phyloP scores from a whole-genome alignment of 1,284 basidiomycete species.

The Puccinia polysora region DNA sequence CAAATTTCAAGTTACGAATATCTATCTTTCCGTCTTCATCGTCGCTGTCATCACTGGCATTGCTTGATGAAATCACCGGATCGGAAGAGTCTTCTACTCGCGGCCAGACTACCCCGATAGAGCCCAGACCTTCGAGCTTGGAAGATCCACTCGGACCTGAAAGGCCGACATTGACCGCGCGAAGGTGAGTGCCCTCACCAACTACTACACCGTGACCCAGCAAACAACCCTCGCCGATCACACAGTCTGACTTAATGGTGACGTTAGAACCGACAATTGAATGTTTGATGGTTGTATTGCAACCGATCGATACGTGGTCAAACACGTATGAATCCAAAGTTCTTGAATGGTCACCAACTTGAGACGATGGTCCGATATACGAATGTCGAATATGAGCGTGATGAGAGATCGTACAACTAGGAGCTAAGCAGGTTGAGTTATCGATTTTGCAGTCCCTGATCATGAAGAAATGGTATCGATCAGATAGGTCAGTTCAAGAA shows the following conservation, averaged over 20 bases:
- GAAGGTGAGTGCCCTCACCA: slow-evolving; percentile 44
- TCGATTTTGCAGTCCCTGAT: slow-evolving; percentile 16
- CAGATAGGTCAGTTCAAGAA: no score
- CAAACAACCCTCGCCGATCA: slow-evolving; percentile 67
- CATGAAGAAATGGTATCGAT: no score
- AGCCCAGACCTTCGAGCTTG: slow-evolving; percentile 47
- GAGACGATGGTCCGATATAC: slow-evolving; percentile 58
- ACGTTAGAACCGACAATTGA: slow-evolving; percentile 75
- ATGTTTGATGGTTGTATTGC: slow-evolving; percentile 51
- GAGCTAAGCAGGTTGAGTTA: slow-evolving; percentile 20
- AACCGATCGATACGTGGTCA: slow-evolving; percentile 61
- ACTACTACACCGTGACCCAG: slow-evolving; percentile 55
- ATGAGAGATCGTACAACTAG: slow-evolving; percentile 45
- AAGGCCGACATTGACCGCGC: slow-evolving; percentile 55
- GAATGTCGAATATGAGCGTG: slow-evolving; percentile 51
- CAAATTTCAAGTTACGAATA: slow-evolving; percentile 47
- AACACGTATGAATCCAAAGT: slow-evolving; percentile 67
- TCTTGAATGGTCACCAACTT: slow-evolving; percentile 73
- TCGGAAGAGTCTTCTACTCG: slow-evolving; percentile 38
- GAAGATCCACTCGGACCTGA: slow-evolving; percentile 42
- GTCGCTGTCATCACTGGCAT: slow-evolving; percentile 46
- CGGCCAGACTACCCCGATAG: slow-evolving; percentile 45
- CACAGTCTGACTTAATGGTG: slow-evolving; percentile 69
- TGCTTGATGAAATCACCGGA: slow-evolving; percentile 14
- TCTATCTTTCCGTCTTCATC: slow-evolving; percentile 49